phyloP scores from a whole-genome alignment of 495 filamentous ascomycete species.

The Penicillium argentinense region DNA sequence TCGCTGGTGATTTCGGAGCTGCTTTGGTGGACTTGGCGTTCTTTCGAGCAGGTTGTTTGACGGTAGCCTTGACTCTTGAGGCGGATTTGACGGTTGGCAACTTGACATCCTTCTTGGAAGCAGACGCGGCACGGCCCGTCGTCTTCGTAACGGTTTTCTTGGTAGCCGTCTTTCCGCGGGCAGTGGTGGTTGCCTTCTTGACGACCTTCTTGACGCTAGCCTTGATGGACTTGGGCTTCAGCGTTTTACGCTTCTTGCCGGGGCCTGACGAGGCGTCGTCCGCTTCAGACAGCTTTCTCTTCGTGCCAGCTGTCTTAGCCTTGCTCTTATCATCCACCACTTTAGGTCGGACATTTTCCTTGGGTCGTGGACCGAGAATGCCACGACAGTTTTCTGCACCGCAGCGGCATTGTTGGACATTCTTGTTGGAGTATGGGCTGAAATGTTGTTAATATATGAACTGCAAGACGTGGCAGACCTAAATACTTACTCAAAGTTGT shows the following conservation, averaged over 20 bases:
- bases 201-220: slow-evolving; percentile 39
- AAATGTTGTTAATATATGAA: slow-evolving; percentile 10
- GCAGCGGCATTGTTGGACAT: slow-evolving; percentile 81
- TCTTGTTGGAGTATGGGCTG: slow-evolving; percentile 73
- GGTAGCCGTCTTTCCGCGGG: slow-evolving; percentile 19
- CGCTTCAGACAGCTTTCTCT: slow-evolving; percentile 30
- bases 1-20: slow-evolving; percentile 12
- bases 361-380: slow-evolving; percentile 72
- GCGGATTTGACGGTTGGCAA: slow-evolving; percentile 28
- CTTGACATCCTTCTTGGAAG: slow-evolving; percentile 27
- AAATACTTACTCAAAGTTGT: slow-evolving; percentile 81
- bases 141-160: slow-evolving; percentile 20
- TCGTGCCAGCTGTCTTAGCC: slow-evolving; percentile 39
- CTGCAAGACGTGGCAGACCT: not conserved
- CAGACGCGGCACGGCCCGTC: slow-evolving; percentile 9
- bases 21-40: slow-evolving; percentile 18
- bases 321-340: slow-evolving; percentile 32
- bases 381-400: slow-evolving; percentile 75
- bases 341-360: slow-evolving; percentile 48
- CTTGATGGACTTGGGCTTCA: slow-evolving; percentile 35
- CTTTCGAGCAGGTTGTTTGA: slow-evolving; percentile 11
- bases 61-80: slow-evolving; percentile 23
- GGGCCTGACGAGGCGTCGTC: slow-evolving; percentile 21
- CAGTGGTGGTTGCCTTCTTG: slow-evolving; percentile 16
- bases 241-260: slow-evolving; percentile 41